A percentile compares a stretch with the other conserved stretches of the same genome.
Evolutionary conservation across 345 rosid species (phyloP).

Genomic region (Eucalyptus regnans): DNA sequence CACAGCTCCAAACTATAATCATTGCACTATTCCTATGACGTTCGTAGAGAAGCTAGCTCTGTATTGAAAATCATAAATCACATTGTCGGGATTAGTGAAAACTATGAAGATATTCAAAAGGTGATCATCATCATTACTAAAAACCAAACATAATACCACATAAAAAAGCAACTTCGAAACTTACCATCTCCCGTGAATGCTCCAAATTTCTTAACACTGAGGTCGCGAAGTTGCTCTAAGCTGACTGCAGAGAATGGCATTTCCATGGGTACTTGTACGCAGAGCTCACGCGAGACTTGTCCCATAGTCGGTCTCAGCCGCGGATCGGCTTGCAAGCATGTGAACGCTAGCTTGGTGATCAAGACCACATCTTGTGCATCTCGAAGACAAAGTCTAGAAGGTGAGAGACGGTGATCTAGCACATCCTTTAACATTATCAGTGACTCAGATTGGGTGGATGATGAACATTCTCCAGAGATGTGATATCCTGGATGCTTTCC

Average conservation of each 20-base stretch:
- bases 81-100: background rate
- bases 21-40: background rate
- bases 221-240: background rate
- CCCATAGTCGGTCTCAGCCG: fast-evolving
- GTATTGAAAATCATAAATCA: background rate
- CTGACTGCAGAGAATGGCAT: background rate
- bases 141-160: background rate
- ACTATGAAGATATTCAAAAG: background rate
- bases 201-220: background rate
- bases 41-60: background rate
- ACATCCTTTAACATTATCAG: background rate
- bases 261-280: fast-evolving
- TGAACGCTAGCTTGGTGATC: fast-evolving
- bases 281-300: background rate
- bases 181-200: background rate
- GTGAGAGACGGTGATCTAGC: background rate
- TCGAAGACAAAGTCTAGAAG: background rate
- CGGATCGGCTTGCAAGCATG: background rate
- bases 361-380: background rate
- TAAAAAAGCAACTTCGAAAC: background rate
- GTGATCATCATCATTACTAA: background rate
- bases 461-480: background rate
- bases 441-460: fast-evolving
- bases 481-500: background rate
- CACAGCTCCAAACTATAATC: fast-evolving